Conservation (phyloP, 352 stramenopile species). For the Thraustochytrium sp. region DNA sequence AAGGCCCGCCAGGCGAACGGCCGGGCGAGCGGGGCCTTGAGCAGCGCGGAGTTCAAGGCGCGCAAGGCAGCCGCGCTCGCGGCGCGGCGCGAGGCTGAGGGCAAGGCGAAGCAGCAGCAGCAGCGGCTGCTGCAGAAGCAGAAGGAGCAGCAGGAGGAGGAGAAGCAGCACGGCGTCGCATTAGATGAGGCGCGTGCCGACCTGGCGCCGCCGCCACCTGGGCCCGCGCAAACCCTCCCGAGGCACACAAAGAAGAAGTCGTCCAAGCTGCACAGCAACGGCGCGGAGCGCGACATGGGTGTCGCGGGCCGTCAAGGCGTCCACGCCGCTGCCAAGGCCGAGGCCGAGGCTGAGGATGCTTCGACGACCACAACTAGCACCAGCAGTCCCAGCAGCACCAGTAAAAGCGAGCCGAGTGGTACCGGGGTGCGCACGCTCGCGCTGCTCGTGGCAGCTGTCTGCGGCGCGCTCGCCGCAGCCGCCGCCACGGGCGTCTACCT, state of each 20-base stretch:
- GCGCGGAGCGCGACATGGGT: constrained; percentile 6
- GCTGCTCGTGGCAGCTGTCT: neutral
- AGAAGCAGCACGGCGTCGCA: neutral
- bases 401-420: neutral
- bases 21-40: too few relatives aligned
- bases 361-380: neutral
- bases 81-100: neutral
- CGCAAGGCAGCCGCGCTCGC: too few relatives aligned
- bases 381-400: neutral
- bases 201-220: neutral
- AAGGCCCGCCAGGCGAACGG: too few relatives aligned
- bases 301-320: too few relatives aligned
- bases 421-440: neutral
- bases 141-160: neutral
- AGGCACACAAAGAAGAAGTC: neutral
- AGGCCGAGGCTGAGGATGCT: neutral
- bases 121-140: neutral
- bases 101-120: neutral
- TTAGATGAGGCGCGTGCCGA: neutral
- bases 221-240: neutral
- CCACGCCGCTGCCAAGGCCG: neutral
- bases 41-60: too few relatives aligned
- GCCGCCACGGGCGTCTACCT: neutral
- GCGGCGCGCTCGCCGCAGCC: neutral
- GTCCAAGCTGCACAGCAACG: neutral